Evolutionary conservation across 2,329 filamentous ascomycete genomes (phyloP), one percentile per base, ranked within the genome.

Genomic region (Cytospora piceae): DNA sequence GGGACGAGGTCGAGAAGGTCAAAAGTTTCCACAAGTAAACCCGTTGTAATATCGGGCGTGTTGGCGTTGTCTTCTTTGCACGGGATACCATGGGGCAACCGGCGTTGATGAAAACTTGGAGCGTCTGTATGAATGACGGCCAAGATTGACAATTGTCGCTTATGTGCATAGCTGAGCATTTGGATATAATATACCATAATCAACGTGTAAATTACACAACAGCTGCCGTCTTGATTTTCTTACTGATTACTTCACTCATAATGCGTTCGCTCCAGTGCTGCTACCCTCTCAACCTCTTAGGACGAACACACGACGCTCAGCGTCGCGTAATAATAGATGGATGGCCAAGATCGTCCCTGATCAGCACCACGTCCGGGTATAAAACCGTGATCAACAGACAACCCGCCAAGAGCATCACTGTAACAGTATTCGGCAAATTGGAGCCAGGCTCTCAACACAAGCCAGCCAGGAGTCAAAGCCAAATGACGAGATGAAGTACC

Each of bases 1-100:
- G 90, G 72, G 92, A 96, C 69, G 95, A 99, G 82, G 86, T 99
- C 58, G 93, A 97, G 82, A 97, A 96, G 84, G 92, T 98, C 71
- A 96, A 97, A 78, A 82, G 87, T 68, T 89, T 90, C 74, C 90
- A 95, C 81, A 90, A 90, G 79, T 78, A 75, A 73, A 52, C 46
- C 49, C 32, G 51, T 53, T 51, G 5, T 29, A 53, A 58, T 51
- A 63, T 39, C 53, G 53, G 53, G 31, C 11, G 34, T 15, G 61
- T 31, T 57, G 55, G 51, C 12, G 61, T 37, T 14, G 29, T 49
- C 27, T 31, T 7, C 56, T 46, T 39, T n/a, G 20, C 37, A 34
- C 29, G 8, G 14, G 52, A 7, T 55, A 46, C 31, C 59, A 61
- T 34, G 51, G 59, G 56, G 31, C 27, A 55, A 42, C 46, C 17